These are phyloP conservation scores for Clitocybe nebularis DNA, from an alignment of 1,284 basidiomycete species.

Conservation along the genomic window DNA sequence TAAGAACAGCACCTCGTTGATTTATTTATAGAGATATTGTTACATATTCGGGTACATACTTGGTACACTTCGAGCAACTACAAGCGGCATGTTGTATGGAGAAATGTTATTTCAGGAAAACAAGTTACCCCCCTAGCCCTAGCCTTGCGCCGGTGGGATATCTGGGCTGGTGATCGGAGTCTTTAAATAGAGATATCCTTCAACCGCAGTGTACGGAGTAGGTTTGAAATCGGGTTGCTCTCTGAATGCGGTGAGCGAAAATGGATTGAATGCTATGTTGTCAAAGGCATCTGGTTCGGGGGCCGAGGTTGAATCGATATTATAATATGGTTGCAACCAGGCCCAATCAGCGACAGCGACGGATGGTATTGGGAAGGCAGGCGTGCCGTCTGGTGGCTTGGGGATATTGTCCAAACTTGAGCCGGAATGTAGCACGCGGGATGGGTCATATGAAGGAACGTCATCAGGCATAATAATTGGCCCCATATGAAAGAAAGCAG, in stretches of 20 bases:
- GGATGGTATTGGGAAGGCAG: not conserved
- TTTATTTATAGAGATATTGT: no score
- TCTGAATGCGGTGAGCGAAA: not conserved
- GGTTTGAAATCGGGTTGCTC: not conserved
- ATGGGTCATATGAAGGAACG: not conserved
- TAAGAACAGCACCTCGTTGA: no score
- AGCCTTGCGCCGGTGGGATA: no score
- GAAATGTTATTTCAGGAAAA: no score
- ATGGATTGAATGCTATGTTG: not conserved
- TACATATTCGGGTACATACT: no score
- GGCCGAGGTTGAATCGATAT: no score
- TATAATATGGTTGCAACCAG: not conserved
- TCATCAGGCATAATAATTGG: not conserved
- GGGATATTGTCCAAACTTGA: not conserved
- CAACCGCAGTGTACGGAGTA: not conserved
- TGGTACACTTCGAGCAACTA: no score
- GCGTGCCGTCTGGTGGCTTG: not conserved
- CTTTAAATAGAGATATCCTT: not conserved
- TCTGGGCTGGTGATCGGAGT: not conserved
- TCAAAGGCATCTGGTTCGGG: not conserved
- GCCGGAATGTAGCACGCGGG: not conserved
- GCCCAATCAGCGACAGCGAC: not conserved
- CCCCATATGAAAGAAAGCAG: not conserved
- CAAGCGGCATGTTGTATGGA: no score
- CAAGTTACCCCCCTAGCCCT: no score